phyloP scores from a whole-genome alignment of 208 protist genomes.

The Leishmania tropica region DNA sequence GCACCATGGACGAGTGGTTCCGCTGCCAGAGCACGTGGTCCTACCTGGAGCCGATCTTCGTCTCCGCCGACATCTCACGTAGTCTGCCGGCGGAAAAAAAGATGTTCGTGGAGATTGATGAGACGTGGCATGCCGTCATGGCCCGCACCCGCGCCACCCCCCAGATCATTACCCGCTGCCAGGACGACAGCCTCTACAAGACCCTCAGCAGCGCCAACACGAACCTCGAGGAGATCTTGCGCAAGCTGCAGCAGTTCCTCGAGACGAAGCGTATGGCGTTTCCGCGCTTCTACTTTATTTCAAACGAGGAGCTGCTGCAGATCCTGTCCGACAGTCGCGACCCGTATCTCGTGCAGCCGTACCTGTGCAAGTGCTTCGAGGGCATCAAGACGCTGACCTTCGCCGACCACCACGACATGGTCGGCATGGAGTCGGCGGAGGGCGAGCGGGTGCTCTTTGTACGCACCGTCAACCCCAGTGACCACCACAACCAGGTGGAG shows the following conservation, averaged over 20 bases:
- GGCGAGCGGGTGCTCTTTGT: slow-evolving; percentile 87
- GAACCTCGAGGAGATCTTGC: slow-evolving; percentile 95
- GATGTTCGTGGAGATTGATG: slow-evolving; percentile 93
- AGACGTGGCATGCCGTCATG: slow-evolving; percentile 95
- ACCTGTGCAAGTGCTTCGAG: slow-evolving; percentile 97
- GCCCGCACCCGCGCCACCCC: slow-evolving; percentile 83
- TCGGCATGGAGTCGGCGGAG: slow-evolving; percentile 92
- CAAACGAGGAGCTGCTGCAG: slow-evolving; percentile 95
- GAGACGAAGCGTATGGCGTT: slow-evolving; percentile 98
- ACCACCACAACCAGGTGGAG: slow-evolving; percentile 94
- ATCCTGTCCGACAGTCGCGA: slow-evolving; percentile 97
- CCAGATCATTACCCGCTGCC: slow-evolving; percentile 87
- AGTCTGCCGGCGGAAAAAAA: slow-evolving; percentile 96
- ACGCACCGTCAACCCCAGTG: slow-evolving; percentile 84
- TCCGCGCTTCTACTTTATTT: slow-evolving; percentile 98
- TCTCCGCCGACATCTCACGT: slow-evolving; percentile 95
- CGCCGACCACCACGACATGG: slow-evolving; percentile 90
- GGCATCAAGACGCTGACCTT: slow-evolving; percentile 95
- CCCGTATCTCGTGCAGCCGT: slow-evolving; percentile 94
- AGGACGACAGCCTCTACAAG: slow-evolving; percentile 93
- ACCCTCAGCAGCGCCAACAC: slow-evolving; percentile 92
- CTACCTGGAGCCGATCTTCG: slow-evolving; percentile 98
- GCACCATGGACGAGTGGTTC: slow-evolving; percentile 96
- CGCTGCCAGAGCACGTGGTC: slow-evolving; percentile 96
- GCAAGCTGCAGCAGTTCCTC: slow-evolving; percentile 98